Base-by-base conservation (phyloP, 495 filamentous ascomycete genomes). In the Tricharina praecox region DNA sequence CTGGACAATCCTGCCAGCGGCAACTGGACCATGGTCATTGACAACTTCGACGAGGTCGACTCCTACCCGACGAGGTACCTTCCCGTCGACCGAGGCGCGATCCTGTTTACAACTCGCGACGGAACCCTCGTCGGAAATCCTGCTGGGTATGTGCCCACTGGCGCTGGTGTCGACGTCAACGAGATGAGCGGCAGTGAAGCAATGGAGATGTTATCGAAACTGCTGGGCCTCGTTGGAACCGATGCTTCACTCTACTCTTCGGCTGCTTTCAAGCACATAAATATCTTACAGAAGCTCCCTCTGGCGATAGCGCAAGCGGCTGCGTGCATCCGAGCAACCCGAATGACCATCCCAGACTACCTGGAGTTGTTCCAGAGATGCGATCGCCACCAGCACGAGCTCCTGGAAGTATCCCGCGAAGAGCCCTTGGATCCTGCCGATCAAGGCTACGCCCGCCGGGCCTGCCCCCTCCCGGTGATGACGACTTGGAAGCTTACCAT, bases 11-110 rank as follows among this genome's bases (percentile, higher is more conserved):
- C 19, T n/a, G 37, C 10, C 13, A 54, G 51, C 9, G 37, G 37
- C 20, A 37, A 53, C 32, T 54, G 50, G 52, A 73, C 73, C 59
- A 61, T 69, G 59, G 34, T 52, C 32, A 28, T 54, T 15, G 50
- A 54, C 26, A 54, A 53, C 26, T 40, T 53, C 11, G 50, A 54
- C 13, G 40, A 53, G 32, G 18, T 53, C 15, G 11, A 40, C 10
- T 23, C 30, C 11, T 47, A 34, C 44, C 34, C 34, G 16, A 15
- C 34, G 16, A 21, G 35, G 19, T 7, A 21, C 41, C 53, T n/a
- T 38, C 56, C 21, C 49, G 51, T 26, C 46, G 24, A 21, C 18
- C 39, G 23, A 19, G 51, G 42, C 28, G 43, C 49, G 18, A 40
- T 32, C 19, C 49, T 15, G 45, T 53, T 36, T 35, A 13, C 47